Evolutionary conservation across 768 basidiomycete species (phyloP).

Genomic region (Boletellus sp.): DNA sequence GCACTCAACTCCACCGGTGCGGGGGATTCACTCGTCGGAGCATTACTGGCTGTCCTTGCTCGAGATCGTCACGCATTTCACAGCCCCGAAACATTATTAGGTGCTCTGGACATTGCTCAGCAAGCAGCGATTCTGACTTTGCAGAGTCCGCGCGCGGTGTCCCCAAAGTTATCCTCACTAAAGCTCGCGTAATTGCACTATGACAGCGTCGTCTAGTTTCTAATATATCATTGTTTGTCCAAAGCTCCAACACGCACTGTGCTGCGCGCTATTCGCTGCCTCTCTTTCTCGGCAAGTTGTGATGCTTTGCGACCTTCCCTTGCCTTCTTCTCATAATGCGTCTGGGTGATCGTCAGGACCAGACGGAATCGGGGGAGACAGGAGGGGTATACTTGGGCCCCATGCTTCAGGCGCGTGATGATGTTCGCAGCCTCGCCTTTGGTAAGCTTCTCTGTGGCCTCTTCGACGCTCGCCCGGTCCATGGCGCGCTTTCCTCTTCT

Average conservation of each 20-base stretch:
- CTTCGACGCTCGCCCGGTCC: constrained; percentile 16
- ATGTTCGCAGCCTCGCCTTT: constrained; percentile 81
- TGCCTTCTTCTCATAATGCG: constrained; percentile 52
- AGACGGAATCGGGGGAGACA: neutral
- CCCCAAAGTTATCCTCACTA: constrained; percentile 50
- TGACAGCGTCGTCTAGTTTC: neutral
- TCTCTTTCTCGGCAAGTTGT: constrained; percentile 44
- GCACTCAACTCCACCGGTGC: constrained; percentile 83
- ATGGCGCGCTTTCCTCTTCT: constrained; percentile 40
- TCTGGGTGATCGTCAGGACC: constrained; percentile 31
- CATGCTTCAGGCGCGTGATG: constrained; percentile 73
- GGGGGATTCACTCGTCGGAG: constrained; percentile 87
- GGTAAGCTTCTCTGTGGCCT: constrained; percentile 44
- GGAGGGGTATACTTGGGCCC: constrained; percentile 52
- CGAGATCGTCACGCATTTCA: constrained; percentile 42
- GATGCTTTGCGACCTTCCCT: constrained; percentile 38
- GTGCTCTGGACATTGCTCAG: constrained; percentile 55
- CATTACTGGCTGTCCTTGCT: constrained; percentile 66
- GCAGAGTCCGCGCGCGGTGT: constrained; percentile 57
- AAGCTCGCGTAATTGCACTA: neutral
- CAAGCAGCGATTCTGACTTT: constrained; percentile 60
- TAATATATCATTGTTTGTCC: constrained; percentile 10
- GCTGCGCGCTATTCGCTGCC: constrained; percentile 46
- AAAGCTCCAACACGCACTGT: constrained; percentile 62
- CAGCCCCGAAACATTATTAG: constrained; percentile 42